These are phyloP conservation scores for Cryptococcus sp. DNA, from an alignment of 1,284 basidiomycete species.

Conservation along the genomic window DNA sequence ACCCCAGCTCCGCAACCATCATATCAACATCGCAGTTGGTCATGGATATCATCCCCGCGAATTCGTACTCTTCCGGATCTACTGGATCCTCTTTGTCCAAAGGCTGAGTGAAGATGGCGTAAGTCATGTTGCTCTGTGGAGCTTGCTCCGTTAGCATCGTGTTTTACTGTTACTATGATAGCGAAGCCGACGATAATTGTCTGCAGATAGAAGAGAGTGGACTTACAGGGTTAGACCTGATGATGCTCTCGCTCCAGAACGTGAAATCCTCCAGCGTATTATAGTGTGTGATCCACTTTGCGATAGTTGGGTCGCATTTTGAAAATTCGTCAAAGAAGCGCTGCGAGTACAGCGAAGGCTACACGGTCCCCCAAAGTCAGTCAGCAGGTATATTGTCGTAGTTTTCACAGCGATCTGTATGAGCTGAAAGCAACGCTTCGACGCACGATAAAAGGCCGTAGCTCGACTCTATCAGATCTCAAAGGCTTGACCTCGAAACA, in stretches of 20 bases:
- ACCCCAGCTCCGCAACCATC: constrained; percentile 33
- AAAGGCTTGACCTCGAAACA: constrained; percentile 29
- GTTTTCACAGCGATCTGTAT: not conserved
- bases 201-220: not conserved
- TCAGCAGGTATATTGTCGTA: not conserved
- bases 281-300: constrained; percentile 8
- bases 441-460: constrained; percentile 24
- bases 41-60: constrained; percentile 29
- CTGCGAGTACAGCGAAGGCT: constrained; percentile 28
- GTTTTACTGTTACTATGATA: not conserved
- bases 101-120: constrained; percentile 32
- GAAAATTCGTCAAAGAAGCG: constrained; percentile 19
- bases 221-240: constrained; percentile 23
- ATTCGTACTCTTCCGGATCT: constrained; percentile 26
- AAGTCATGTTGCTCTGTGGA: constrained; percentile 8
- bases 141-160: not conserved
- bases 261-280: constrained; percentile 24
- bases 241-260: constrained; percentile 18
- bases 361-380: not conserved
- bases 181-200: not conserved
- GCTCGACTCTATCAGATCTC: constrained; percentile 24
- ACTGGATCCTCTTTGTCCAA: constrained; percentile 19
- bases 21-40: constrained; percentile 25
- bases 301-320: constrained; percentile 17
- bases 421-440: too few relatives aligned